phyloP scores from a whole-genome alignment of 129 eudicot genomes.

The Scalesia atractyloides region DNA sequence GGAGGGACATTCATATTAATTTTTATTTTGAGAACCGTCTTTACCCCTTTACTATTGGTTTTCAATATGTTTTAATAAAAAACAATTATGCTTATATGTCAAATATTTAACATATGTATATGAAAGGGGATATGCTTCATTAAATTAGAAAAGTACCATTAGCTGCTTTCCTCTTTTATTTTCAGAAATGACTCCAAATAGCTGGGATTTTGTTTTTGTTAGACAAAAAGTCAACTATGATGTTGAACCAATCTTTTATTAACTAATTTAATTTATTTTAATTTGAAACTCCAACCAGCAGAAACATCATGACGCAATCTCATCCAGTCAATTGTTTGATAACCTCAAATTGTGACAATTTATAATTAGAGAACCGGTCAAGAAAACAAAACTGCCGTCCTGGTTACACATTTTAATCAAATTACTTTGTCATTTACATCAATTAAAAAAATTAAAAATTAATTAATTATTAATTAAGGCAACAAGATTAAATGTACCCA shows the following conservation, averaged over 20 bases:
- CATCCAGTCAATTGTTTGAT: slow-evolving; percentile 1
- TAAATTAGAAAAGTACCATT: background rate
- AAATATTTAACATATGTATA: slow-evolving; percentile 3
- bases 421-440: slow-evolving; percentile 14
- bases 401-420: slow-evolving; percentile 15
- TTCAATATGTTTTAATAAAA: too few species aligned
- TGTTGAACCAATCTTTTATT: slow-evolving; percentile 11
- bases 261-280: background rate
- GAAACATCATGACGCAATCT: slow-evolving; percentile 35
- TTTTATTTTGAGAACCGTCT: too few species aligned
- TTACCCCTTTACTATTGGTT: too few species aligned
- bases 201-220: slow-evolving; percentile 21
- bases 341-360: slow-evolving; percentile 18
- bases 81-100: too few species aligned
- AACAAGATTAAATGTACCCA: slow-evolving; percentile 13
- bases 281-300: background rate
- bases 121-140: slow-evolving; percentile 22
- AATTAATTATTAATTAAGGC: background rate
- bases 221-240: slow-evolving; percentile 30
- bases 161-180: slow-evolving; percentile 14
- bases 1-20: too few species aligned
- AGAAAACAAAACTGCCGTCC: slow-evolving; percentile 40
- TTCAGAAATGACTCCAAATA: background rate
- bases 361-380: slow-evolving; percentile 22
- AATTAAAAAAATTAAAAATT: background rate